Evolutionary conservation across 352 stramenopile genomes (phyloP).

Genomic region (Aphanomyces stellatus): DNA sequence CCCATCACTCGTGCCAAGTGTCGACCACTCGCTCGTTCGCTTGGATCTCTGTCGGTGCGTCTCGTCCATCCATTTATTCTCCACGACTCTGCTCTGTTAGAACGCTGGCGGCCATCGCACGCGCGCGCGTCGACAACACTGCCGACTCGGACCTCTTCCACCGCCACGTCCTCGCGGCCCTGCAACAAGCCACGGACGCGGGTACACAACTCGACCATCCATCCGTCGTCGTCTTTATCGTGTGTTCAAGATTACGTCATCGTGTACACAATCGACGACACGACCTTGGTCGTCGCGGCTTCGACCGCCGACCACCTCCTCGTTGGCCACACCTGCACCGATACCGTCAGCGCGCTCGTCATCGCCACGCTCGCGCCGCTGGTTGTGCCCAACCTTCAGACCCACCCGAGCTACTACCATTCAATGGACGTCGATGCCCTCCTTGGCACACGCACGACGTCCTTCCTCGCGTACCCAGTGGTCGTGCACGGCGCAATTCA

Average conservation of each 20-base stretch:
- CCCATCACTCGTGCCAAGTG: no score
- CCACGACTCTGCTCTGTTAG: no score
- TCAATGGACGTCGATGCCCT: not conserved
- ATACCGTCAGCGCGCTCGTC: not conserved
- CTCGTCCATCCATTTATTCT: no score
- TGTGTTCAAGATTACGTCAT: conserved; percentile 11
- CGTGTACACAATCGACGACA: not conserved
- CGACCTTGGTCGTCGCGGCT: not conserved
- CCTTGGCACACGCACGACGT: not conserved
- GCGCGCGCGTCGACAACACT: no score
- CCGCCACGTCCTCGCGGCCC: no score
- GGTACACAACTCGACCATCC: no score
- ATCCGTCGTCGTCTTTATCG: no score
- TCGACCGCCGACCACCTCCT: not conserved
- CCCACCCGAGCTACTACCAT: not conserved
- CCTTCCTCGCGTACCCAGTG: conserved; percentile 4
- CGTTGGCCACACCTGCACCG: not conserved
- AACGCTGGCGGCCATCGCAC: no score
- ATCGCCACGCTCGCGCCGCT: not conserved
- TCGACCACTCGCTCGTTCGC: no score
- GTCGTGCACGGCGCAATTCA: not conserved
- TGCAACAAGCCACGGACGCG: no score
- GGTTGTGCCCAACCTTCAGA: conserved; percentile 3
- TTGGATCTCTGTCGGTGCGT: no score
- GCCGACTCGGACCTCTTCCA: no score